Percentiles rank a stretch among this genome's conserved stretches.
Evolutionary conservation across 352 stramenopile genomes (phyloP).

Genomic region (Globisporangium mamillatum): DNA sequence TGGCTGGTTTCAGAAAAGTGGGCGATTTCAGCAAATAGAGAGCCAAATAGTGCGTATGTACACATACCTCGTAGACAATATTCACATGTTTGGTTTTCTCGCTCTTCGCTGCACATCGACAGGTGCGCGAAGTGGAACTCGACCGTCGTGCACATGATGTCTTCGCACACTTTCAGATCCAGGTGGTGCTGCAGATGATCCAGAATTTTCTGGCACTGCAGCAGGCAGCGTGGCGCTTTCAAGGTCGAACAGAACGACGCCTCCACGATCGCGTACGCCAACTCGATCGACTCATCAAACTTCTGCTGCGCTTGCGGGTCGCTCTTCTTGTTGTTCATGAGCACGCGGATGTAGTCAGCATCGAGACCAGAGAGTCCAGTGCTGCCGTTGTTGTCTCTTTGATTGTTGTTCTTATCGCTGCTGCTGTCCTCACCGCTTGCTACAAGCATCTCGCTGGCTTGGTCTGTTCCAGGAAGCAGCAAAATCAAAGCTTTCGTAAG

Average conservation of each 20-base stretch:
- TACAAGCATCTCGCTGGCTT: background rate
- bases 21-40: background rate
- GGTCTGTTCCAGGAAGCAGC: background rate
- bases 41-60: conserved; percentile 1
- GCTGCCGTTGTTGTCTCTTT: background rate
- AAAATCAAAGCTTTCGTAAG: background rate
- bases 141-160: conserved; percentile 50
- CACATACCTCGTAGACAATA: conserved; percentile 46
- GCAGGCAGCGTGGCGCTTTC: conserved; percentile 46
- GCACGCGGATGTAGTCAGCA: conserved; percentile 12
- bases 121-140: conserved; percentile 63
- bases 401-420: background rate
- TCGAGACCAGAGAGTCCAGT: background rate
- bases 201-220: conserved; percentile 56
- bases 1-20: background rate
- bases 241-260: conserved; percentile 51
- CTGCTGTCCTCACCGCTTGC: background rate
- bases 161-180: conserved; percentile 47
- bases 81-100: conserved; percentile 36
- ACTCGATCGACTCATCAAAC: conserved; percentile 39
- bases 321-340: conserved; percentile 14
- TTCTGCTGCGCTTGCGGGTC: conserved; percentile 19
- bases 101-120: conserved; percentile 38
- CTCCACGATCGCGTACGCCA: conserved; percentile 58
- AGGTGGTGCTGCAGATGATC: conserved; percentile 59